Evolutionary conservation across 2,329 filamentous ascomycete species (phyloP).

Genomic region (Cladosporium sp.): DNA sequence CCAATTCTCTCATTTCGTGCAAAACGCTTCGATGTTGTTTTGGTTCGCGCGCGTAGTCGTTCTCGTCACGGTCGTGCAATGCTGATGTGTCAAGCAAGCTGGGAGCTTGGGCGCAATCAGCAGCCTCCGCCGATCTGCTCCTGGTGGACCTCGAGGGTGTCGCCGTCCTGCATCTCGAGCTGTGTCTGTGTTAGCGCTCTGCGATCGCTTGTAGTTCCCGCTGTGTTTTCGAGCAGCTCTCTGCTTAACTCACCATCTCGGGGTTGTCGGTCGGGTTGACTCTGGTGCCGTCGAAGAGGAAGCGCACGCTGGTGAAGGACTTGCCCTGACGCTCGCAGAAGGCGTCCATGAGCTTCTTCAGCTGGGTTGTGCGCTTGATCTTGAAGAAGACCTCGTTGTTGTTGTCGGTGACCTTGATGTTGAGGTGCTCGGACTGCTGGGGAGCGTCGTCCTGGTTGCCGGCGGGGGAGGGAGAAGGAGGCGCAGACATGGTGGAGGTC

Average conservation of each 20-base stretch:
- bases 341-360: constrained; percentile 97
- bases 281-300: constrained; percentile 92
- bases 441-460: constrained; percentile 45
- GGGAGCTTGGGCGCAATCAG: neutral
- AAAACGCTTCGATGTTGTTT: constrained; percentile 1
- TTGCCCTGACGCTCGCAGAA: constrained; percentile 98
- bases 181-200: constrained; percentile 41
- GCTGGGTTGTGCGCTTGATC: constrained; percentile 93
- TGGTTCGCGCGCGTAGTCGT: constrained; percentile 8
- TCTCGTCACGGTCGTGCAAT: constrained; percentile 16
- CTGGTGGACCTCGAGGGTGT: constrained; percentile 95
- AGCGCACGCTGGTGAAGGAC: constrained; percentile 77
- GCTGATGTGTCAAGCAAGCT: neutral
- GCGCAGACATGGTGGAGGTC: constrained; percentile 51
- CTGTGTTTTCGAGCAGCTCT: neutral
- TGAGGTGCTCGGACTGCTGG: constrained; percentile 75
- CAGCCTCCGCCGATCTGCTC: constrained; percentile 82
- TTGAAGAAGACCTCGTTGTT: constrained; percentile 99
- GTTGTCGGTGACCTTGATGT: constrained; percentile 99
- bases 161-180: constrained; percentile 96
- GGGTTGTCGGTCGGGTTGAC: constrained; percentile 89
- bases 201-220: neutral
- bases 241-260: constrained; percentile 72
- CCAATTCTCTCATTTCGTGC: neutral
- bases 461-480: constrained; percentile 32